Conservation (phyloP, 768 basidiomycete genomes). For the Tricholoma sp. region DNA sequence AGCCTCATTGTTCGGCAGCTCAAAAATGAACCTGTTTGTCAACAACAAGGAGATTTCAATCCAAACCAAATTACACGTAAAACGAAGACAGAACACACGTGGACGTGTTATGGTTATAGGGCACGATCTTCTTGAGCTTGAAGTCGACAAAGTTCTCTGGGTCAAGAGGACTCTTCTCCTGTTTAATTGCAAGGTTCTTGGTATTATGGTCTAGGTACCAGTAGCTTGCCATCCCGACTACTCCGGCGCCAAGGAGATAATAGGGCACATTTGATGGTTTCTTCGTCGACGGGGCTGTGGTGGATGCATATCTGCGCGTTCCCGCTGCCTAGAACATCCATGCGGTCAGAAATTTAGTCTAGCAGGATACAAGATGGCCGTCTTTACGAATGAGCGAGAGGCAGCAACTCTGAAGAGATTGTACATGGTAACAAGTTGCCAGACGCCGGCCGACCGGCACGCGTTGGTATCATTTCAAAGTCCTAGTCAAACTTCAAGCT, state of each 20-base stretch:
- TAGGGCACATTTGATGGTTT: conserved; percentile 46
- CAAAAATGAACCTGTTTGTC: conserved; percentile 63
- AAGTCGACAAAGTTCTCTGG: conserved; percentile 74
- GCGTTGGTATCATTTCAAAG: too few species aligned
- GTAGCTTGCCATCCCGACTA: conserved; percentile 38
- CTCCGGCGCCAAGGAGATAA: conserved; percentile 44
- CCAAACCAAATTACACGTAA: neutral
- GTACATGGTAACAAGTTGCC: neutral
- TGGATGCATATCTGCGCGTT: conserved; percentile 42
- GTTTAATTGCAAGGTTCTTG: conserved; percentile 23
- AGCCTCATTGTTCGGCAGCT: conserved; percentile 71
- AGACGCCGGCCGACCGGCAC: too few species aligned
- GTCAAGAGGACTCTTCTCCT: conserved; percentile 67
- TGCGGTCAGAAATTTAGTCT: conserved; percentile 1
- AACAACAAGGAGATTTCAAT: neutral
- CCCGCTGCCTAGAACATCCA: conserved; percentile 23
- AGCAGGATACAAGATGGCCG: neutral
- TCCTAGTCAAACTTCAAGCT: too few species aligned
- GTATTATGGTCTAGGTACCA: conserved; percentile 42
- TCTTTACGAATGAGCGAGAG: conserved; percentile 39
- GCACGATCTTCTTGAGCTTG: conserved; percentile 72
- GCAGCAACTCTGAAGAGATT: conserved; percentile 31
- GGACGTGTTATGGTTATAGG: conserved; percentile 94
- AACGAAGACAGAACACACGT: conserved; percentile 37
- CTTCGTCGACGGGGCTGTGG: conserved; percentile 36